Evolutionary conservation across 148 eudicot species (phyloP), one percentile per base, ranked within the genome.

Genomic region (Dianthus caryophyllus): DNA sequence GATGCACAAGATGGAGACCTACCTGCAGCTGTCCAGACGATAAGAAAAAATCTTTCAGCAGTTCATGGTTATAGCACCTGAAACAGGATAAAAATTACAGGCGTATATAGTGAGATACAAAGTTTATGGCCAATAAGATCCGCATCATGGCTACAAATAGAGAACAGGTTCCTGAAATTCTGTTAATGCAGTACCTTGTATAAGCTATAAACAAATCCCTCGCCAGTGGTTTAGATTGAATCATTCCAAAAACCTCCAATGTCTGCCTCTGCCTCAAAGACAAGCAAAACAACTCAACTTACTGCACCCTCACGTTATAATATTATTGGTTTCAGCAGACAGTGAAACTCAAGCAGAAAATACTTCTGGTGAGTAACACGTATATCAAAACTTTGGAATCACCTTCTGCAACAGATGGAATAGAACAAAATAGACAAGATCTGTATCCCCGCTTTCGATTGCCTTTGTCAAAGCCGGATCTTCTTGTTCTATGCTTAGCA

Each of bases 391-490:
- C 8, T 1, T 8, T 52, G 46, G 30, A 47, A 8, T 64, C 74
- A 94, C 99, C 93, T 94, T 94, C 68, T 83, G 87, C 96, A 87
- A 84, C 58, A 88, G 83, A 80, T 94, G 97, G 77, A 90, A 94
- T 33, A 94, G 71, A 33, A 90, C 99, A 80, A 94, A 88, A 79
- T 90, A 90, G 59, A 88, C 90, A 71, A 90, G 97, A 83, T 90
- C 99, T 71, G 97, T 90, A 72, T 94, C 99, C 72, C 97, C 99
- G 75, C 99, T 88, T 83, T 90, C 97, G 61, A 83, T 84, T 71
- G 99, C 88, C 83, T 90, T 94, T 64, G 80, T 57, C 71, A 94
- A 85, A 76, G 99, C 97, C 39, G 88, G 64, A 73, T 90, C 93
- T 84, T 90, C 93, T 81, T 94, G 96, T 73, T 90, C 98, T 61